Evolutionary conservation across 805 yeast species (phyloP), one percentile per base, ranked within the genome.

Genomic region (Suhomyces kilbournensis): DNA sequence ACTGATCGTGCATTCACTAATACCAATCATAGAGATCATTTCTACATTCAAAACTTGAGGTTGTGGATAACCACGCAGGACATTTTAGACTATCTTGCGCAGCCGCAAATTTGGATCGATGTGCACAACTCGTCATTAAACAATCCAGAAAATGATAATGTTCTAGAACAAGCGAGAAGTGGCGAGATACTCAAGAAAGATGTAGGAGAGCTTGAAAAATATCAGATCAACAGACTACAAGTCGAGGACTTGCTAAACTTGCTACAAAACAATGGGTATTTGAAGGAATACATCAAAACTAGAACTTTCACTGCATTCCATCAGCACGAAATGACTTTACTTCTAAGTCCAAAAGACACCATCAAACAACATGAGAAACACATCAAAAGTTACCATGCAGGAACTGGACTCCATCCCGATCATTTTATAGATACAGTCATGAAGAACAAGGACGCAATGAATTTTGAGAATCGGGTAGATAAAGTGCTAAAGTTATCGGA

Each of bases 21-120:
- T 5, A 61, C 60, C 52, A 59, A 47, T 48, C 68, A 59, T 53
- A 38, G 45, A 5, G 62, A 60, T 20, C 65, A 64, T 49, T 56
- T 65, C 17, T 73, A 61, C 57, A 52, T 70, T 43, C 69, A 66
- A 4, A 71, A 66, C 52, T 53, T 72, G 22, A 56, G 76, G 40
- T 56, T 70, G 48, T 73, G 77, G 77, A 53, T 72, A 12, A 52
- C 46, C 19, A 59, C 69, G 2, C 58, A 60, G 25, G 54, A 52
- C 2, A 47, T 71, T n/a, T 48, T 66, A 40, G 68, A 64, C 44
- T 70, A 70, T 50, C 7, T 66, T 15, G 54, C 53, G 2, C 56
- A 61, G 48, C 66, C 67, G 3, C 49, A 47, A n/a, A 46, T 26
- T 32, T 70, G 73, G 74, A 53, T 57, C 12, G 20, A 32, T 9